Evolutionary conservation across 352 stramenopile genomes (phyloP).

Genomic region (Phytophthora boehmeriae): DNA sequence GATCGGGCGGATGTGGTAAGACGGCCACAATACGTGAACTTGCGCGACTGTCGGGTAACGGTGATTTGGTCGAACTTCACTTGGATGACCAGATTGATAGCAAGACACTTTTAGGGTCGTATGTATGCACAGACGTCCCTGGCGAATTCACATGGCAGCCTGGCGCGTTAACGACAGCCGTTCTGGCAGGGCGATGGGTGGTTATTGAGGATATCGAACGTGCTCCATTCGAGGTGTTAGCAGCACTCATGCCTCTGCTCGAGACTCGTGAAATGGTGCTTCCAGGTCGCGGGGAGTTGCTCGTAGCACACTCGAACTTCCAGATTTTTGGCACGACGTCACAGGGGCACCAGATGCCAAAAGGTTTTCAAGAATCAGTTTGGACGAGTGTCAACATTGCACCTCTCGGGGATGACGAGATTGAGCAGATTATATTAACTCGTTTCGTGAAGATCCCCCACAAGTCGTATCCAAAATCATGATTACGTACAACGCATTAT

Average conservation of each 20-base stretch:
- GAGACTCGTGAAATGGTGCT: slow-evolving; percentile 96
- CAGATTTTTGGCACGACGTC: slow-evolving; percentile 96
- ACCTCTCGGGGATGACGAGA: slow-evolving; percentile 60
- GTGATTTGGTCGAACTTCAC: slow-evolving; percentile 97
- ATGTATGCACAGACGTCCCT: slow-evolving; percentile 98
- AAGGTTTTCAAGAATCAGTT: slow-evolving; percentile 88
- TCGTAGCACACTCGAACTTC: slow-evolving; percentile 95
- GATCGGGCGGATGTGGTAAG: slow-evolving; percentile 76
- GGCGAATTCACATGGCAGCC: slow-evolving; percentile 99
- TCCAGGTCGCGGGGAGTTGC: slow-evolving; percentile 88
- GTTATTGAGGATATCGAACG: slow-evolving; percentile 99
- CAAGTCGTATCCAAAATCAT: slow-evolving; percentile 79
- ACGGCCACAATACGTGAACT: slow-evolving; percentile 86
- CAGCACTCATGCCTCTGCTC: slow-evolving; percentile 96
- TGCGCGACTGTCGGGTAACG: slow-evolving; percentile 73
- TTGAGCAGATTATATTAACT: slow-evolving; percentile 62
- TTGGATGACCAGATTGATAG: slow-evolving; percentile 99
- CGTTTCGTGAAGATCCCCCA: slow-evolving; percentile 67
- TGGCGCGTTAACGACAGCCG: slow-evolving; percentile 95
- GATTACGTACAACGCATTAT: slow-evolving; percentile 82
- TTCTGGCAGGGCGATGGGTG: slow-evolving; percentile 96
- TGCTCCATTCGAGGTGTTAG: slow-evolving; percentile 98
- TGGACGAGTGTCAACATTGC: slow-evolving; percentile 86
- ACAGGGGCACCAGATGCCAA: slow-evolving; percentile 75
- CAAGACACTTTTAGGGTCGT: slow-evolving; percentile 98